These are phyloP conservation scores for Ascochyta rabiei DNA, from an alignment of 2,329 filamentous ascomycete species.

Conservation along the genomic window DNA sequence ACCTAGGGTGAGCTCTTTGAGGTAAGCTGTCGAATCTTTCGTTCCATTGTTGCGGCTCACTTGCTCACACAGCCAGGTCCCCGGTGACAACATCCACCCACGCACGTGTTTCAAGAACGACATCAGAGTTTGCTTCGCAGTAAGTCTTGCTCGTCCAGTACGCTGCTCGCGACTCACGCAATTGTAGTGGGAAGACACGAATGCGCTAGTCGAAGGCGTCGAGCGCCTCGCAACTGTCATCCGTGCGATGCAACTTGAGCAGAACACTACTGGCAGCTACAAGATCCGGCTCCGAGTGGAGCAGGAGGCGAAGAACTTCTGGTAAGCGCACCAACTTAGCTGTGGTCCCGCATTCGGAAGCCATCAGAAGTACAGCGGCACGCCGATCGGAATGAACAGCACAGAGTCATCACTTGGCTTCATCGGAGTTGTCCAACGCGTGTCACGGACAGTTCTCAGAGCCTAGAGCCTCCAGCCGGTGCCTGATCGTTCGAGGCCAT, in stretches of 20 bases:
- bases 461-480: constrained; percentile 1
- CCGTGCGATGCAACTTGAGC: constrained; percentile 43
- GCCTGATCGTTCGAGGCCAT: neutral
- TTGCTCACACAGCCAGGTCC: constrained; percentile 42
- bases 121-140: constrained; percentile 45
- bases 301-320: constrained; percentile 39
- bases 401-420: neutral
- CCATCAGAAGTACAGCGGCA: neutral
- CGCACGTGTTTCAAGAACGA: constrained; percentile 62
- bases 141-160: constrained; percentile 11
- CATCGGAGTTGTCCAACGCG: neutral
- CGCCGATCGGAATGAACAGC: neutral
- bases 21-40: constrained; percentile 22
- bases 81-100: constrained; percentile 54
- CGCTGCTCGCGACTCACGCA: constrained; percentile 10
- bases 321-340: constrained; percentile 25
- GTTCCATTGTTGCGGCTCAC: neutral
- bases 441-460: neutral
- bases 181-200: constrained; percentile 64
- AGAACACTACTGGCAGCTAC: constrained; percentile 26
- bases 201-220: constrained; percentile 70
- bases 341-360: neutral
- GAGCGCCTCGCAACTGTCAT: constrained; percentile 63
- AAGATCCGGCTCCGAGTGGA: constrained; percentile 17
- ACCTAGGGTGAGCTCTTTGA: constrained; percentile 72